Base-by-base conservation (phyloP, 352 stramenopile species). In the Globisporangium barbulae region DNA sequence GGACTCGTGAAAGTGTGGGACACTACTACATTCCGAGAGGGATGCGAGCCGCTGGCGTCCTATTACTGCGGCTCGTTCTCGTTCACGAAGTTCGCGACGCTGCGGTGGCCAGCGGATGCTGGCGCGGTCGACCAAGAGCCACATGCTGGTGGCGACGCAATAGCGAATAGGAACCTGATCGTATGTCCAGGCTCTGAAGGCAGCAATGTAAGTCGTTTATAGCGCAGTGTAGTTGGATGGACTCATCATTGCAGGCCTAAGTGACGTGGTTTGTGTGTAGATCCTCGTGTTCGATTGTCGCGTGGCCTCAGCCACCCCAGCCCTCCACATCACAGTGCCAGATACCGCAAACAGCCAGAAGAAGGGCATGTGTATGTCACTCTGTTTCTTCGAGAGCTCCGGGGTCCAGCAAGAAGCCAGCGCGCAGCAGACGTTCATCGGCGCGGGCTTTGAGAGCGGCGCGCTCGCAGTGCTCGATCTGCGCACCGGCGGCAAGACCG, bases 1-100 rank as follows among this genome's bases (percentile, higher is more conserved):
- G 86, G 86, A 1, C 76, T 77, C 33, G 68, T 94, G 35, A 85
- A 81, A 49, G 39, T 93, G 13, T 94, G 86, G 86, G 80, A 91
- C 33, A 49, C 59, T 1, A 35, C 59, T 21, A 63, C 64, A 5
- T 80, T 85, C 12, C 49, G 37, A 3, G 39, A 42, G 12, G 15
- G 49, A 50, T 41, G 61, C 5, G 61, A 75, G 13, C 75, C 79
- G 25, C 22, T 84, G 22, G 21, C 50, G 1, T 70, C 69, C 44
- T 85, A 81, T 50, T 85, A 85, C 56, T 84, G 79, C 59, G 78
- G 76, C 30, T 85, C 75, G n/a, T 87, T 75, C 64, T 83, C 78
- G 59, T 89, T 89, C 65, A 87, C 79, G 37, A 89, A 89, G 63
- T 77, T 74, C 37, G 69, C 79, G 37, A 79, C 75, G 37, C 48